phyloP scores from a whole-genome alignment of 2,329 filamentous ascomycete species.

The Lojkania enalia region DNA sequence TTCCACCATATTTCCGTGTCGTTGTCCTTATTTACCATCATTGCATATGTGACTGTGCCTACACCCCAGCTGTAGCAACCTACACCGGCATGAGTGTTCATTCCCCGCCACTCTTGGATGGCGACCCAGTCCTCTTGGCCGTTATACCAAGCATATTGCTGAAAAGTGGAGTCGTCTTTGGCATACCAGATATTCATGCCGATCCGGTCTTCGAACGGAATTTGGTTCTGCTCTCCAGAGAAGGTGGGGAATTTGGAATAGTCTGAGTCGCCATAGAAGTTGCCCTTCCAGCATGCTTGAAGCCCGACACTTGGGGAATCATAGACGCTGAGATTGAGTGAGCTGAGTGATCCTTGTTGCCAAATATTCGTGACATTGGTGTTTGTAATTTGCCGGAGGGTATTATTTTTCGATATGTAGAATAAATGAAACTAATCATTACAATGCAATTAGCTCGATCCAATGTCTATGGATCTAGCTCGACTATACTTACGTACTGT shows the following conservation, averaged over 20 bases:
- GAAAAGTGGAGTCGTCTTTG: conserved; percentile 44
- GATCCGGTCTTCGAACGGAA: conserved; percentile 7
- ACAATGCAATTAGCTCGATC: too few species aligned
- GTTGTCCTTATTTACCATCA: conserved; percentile 48
- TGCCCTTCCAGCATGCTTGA: conserved; percentile 79
- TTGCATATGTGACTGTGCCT: conserved; percentile 46
- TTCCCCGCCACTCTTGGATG: conserved; percentile 42
- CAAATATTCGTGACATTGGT: conserved; percentile 46
- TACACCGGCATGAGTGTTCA: conserved; percentile 50
- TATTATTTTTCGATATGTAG: conserved; percentile 47
- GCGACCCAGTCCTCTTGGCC: conserved; percentile 43
- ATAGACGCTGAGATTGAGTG: conserved; percentile 82
- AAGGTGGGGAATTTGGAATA: conserved; percentile 44
- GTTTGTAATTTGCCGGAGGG: conserved; percentile 45
- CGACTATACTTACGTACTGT: conserved; percentile 35
- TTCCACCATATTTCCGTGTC: conserved; percentile 5
- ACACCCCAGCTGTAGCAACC: conserved; percentile 50
- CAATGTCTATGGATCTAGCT: too few species aligned
- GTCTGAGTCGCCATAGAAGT: conserved; percentile 53
- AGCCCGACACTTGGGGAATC: conserved; percentile 89
- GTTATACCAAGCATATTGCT: conserved; percentile 48
- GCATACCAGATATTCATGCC: conserved; percentile 54
- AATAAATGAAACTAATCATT: conserved; percentile 43
- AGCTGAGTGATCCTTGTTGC: conserved; percentile 53
- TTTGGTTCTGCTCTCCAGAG: conserved; percentile 28